Conservation (phyloP, 2,329 filamentous ascomycete genomes). For the Aspergillus quadrilineatus region DNA sequence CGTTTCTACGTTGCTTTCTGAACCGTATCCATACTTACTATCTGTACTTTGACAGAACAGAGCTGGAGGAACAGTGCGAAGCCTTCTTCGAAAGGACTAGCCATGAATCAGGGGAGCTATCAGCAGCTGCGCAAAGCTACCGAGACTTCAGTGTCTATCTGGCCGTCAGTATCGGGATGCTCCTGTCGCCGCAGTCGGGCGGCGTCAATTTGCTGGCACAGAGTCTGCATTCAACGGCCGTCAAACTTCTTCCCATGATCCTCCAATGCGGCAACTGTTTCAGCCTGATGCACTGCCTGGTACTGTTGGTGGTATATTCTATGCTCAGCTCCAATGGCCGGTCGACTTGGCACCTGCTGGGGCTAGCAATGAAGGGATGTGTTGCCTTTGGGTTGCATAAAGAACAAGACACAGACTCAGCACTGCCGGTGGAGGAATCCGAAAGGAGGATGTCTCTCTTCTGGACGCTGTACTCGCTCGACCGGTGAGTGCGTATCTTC, state of each 20-base stretch:
- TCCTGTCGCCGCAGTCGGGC: conserved; percentile 18
- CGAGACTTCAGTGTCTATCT: conserved; percentile 19
- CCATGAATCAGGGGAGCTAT: not conserved
- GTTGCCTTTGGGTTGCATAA: conserved; percentile 29
- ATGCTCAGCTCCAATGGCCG: conserved; percentile 25
- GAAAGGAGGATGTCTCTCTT: conserved; percentile 16
- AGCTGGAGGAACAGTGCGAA: conserved; percentile 14
- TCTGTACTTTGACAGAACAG: conserved; percentile 14
- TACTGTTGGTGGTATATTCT: conserved; percentile 26
- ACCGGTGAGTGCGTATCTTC: conserved; percentile 15
- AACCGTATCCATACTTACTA: conserved; percentile 10
- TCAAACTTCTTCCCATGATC: conserved; percentile 12
- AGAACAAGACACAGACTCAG: conserved; percentile 15
- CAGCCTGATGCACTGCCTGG: conserved; percentile 19
- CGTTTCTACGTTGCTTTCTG: conserved; percentile 17
- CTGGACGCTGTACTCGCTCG: conserved; percentile 23
- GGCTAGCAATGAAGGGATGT: conserved; percentile 31
- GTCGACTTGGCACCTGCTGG: conserved; percentile 33
- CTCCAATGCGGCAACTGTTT: conserved; percentile 9
- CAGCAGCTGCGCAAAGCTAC: too few species aligned
- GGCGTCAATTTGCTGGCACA: conserved; percentile 13
- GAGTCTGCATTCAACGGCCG: conserved; percentile 11
- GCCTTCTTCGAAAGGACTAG: conserved; percentile 8
- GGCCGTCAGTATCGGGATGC: conserved; percentile 15
- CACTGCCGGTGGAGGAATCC: conserved; percentile 1